Percentiles rank a stretch among this genome's conserved stretches.
phyloP scores from a whole-genome alignment of 768 basidiomycete genomes.

The Royoungia palumana region DNA sequence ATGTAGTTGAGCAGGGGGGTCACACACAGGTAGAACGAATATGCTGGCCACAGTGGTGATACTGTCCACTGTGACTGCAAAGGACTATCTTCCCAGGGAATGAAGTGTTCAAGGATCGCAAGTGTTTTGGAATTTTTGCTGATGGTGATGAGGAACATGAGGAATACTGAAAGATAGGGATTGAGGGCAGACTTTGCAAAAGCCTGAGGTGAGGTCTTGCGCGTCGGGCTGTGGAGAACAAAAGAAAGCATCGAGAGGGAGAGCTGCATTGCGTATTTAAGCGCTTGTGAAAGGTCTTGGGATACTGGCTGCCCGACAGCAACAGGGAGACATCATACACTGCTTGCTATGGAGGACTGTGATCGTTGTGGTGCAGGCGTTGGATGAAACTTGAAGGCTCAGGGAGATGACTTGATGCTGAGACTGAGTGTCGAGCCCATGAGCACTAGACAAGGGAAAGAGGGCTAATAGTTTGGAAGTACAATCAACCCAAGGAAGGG shows the following conservation, averaged over 20 bases:
- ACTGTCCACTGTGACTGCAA: too few relatives aligned
- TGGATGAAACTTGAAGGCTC: too few relatives aligned
- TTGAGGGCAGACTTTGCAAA: slow-evolving; percentile 61
- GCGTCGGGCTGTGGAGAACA: slow-evolving; percentile 61
- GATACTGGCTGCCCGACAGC: slow-evolving; percentile 33
- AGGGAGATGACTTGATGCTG: too few relatives aligned
- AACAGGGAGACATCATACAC: slow-evolving; percentile 23
- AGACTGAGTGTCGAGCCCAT: too few relatives aligned
- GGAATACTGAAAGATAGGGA: slow-evolving; percentile 80
- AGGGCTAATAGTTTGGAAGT: too few relatives aligned
- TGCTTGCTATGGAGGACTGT: too few relatives aligned
- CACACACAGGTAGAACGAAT: too few relatives aligned
- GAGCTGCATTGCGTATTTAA: slow-evolving; percentile 75
- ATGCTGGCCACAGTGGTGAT: too few relatives aligned
- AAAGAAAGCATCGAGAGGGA: slow-evolving; percentile 74
- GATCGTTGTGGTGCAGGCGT: too few relatives aligned
- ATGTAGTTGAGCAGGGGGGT: too few relatives aligned
- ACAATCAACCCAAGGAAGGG: too few relatives aligned
- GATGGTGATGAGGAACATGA: slow-evolving; percentile 86
- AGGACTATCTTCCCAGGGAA: slow-evolving; percentile 91
- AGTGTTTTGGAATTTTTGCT: slow-evolving; percentile 62
- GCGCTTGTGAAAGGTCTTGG: slow-evolving; percentile 55
- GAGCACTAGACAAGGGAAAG: too few relatives aligned
- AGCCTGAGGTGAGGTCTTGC: slow-evolving; percentile 54
- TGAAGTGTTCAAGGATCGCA: slow-evolving; percentile 61